phyloP scores from a whole-genome alignment of 257 asterid genomes.

The Nicotiana benthamiana region DNA sequence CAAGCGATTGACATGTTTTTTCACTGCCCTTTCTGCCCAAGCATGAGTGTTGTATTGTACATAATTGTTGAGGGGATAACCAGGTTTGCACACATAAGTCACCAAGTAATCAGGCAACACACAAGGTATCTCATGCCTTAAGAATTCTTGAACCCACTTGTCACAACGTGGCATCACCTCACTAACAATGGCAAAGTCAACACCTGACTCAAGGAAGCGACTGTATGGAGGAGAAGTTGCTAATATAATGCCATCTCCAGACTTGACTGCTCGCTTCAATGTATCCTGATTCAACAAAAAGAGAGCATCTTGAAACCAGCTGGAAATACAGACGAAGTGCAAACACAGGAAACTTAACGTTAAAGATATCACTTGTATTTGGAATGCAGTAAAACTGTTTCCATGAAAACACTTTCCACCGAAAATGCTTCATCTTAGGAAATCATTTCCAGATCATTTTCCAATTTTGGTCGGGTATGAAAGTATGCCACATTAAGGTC shows the following conservation, averaged over 20 bases:
- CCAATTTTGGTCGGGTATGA: not conserved
- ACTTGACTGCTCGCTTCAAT: conserved; percentile 81
- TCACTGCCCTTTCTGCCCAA: conserved; percentile 70
- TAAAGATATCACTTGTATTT: not conserved
- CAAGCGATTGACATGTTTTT: conserved; percentile 33
- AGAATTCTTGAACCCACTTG: conserved; percentile 84
- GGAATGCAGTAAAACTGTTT: not conserved
- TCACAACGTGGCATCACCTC: conserved; percentile 77
- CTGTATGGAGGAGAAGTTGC: conserved; percentile 94
- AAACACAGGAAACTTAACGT: not conserved
- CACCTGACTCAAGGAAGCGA: conserved; percentile 59
- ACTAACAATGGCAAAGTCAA: conserved; percentile 76
- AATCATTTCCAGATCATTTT: not conserved
- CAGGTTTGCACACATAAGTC: conserved; percentile 85
- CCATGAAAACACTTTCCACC: not conserved
- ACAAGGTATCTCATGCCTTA: conserved; percentile 69
- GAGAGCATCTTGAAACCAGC: not conserved
- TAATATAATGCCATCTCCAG: conserved; percentile 81
- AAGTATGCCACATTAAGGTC: not conserved
- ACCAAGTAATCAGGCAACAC: conserved; percentile 79
- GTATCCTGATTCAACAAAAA: conserved; percentile 56
- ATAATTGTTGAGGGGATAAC: conserved; percentile 67
- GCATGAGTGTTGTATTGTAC: conserved; percentile 76
- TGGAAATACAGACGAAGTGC: not conserved
- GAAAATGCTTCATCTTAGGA: not conserved